Conservation (phyloP, 306 rosid species). For the Medicago truncatula region MtrunA17r5.0-ANR NC_053044.1:24420501-24421000, state of each 20-base stretch:
- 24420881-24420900: conserved; percentile 50
- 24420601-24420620: neutral
- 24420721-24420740: neutral
- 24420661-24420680: conserved; percentile 37
- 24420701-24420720: neutral
- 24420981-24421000: conserved; percentile 26
- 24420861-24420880: conserved; percentile 37
- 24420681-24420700: conserved; percentile 20
- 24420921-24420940: conserved; percentile 62
- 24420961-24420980: conserved; percentile 31
- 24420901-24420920: conserved; percentile 50
- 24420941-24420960: conserved; percentile 70
- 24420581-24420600: conserved; percentile 16
- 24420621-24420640: conserved; percentile 25
- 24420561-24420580: conserved; percentile 21
- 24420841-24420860: conserved; percentile 13
- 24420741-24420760: conserved; percentile 6
- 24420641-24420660: conserved; percentile 33
- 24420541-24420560: conserved; percentile 16
- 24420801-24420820: neutral
- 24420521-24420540: conserved; percentile 10
- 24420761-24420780: conserved; percentile 5
- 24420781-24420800: conserved; percentile 14
- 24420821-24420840: neutral
- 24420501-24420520: conserved; percentile 8